phyloP scores from a whole-genome alignment of 2,329 filamentous ascomycete genomes.

The Aciculosporium take region DNA sequence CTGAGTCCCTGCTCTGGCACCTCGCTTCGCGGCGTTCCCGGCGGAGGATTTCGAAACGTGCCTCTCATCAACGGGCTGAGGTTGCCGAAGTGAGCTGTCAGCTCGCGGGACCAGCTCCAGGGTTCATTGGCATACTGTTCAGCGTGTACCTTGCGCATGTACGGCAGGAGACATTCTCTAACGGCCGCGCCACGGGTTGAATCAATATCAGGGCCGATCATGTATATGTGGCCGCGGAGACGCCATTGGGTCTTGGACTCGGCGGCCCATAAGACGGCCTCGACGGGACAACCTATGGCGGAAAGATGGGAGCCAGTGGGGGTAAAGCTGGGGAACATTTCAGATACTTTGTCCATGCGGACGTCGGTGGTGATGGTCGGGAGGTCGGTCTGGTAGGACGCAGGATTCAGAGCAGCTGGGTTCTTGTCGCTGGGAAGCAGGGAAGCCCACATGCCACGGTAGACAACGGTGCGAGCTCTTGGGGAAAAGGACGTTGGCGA shows the following conservation, averaged over 20 bases:
- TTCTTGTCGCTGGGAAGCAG: slow-evolving; percentile 62
- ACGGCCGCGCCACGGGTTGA: slow-evolving; percentile 28
- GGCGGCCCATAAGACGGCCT: slow-evolving; percentile 71
- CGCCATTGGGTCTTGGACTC: slow-evolving; percentile 70
- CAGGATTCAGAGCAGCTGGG: slow-evolving; percentile 55
- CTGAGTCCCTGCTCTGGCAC: slow-evolving; percentile 27
- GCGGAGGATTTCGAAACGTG: slow-evolving; percentile 57
- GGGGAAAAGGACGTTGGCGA: slow-evolving; percentile 23
- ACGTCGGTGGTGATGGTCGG: slow-evolving; percentile 77
- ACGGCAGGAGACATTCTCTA: slow-evolving; percentile 41
- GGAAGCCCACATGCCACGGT: slow-evolving; percentile 68
- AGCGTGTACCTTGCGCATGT: slow-evolving; percentile 40
- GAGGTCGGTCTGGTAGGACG: slow-evolving; percentile 58
- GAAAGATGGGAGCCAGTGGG: slow-evolving; percentile 14
- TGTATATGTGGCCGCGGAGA: slow-evolving; percentile 59
- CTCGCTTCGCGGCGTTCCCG: slow-evolving; percentile 45
- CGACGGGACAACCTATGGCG: slow-evolving; percentile 57
- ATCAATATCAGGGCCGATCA: slow-evolving; percentile 58
- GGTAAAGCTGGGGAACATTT: slow-evolving; percentile 44
- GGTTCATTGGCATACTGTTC: slow-evolving; percentile 16
- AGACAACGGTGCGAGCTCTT: slow-evolving; percentile 67
- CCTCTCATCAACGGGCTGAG: slow-evolving; percentile 67
- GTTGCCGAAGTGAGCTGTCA: slow-evolving; percentile 85
- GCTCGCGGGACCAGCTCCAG: slow-evolving; percentile 69
- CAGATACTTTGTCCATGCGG: slow-evolving; percentile 68